A percentile compares a stretch with the other conserved stretches of the same genome.
Conservation (phyloP, 2,329 filamentous ascomycete genomes). For the Penicillium sp. region DNA sequence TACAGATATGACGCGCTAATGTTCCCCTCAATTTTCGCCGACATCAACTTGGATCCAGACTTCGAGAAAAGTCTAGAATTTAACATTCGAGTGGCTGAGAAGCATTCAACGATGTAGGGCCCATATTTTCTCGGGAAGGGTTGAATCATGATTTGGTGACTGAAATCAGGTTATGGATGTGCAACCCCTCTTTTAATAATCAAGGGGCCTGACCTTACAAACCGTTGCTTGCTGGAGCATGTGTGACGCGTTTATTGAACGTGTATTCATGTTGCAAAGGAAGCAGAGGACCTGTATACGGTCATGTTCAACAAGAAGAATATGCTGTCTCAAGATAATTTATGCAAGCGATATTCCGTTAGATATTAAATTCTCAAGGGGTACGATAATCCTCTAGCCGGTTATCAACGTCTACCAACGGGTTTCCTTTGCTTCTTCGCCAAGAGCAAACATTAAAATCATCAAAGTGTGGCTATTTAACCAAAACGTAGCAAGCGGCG, state of each 20-base stretch:
- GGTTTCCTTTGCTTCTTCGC: too few relatives aligned
- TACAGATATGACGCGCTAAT: background rate
- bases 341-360: background rate
- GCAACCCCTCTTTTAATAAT: slow-evolving; percentile 2
- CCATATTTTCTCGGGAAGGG: background rate
- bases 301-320: background rate
- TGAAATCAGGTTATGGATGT: background rate
- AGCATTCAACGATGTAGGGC: background rate
- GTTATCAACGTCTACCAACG: background rate
- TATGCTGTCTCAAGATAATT: background rate
- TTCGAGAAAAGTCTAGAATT: background rate
- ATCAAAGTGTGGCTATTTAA: too few relatives aligned
- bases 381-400: too few relatives aligned
- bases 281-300: too few relatives aligned
- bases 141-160: background rate
- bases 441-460: too few relatives aligned
- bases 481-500: too few relatives aligned
- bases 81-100: background rate
- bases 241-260: background rate
- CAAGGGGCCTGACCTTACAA: background rate
- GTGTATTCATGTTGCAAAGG: background rate
- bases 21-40: background rate
- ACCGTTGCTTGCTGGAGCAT: background rate
- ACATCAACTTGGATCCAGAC: background rate
- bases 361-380: too few relatives aligned